phyloP scores from a whole-genome alignment of 768 basidiomycete genomes.

The Naganishia vaughanmartiniae region DNA sequence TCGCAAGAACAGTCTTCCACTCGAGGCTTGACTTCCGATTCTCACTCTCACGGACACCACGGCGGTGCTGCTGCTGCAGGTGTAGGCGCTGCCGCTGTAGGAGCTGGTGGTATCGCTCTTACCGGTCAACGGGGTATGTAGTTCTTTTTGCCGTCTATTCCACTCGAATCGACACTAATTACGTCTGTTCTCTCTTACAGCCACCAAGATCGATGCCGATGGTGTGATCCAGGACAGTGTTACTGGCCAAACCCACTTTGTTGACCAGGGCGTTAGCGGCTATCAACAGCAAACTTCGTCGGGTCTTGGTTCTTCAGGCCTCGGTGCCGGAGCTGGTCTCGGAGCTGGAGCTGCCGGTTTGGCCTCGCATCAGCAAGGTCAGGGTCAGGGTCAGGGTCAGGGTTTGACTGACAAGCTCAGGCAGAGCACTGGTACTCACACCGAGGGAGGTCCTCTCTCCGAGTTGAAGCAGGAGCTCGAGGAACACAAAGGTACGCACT shows the following conservation, averaged over 20 bases:
- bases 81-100: constrained; percentile 8
- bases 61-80: constrained; percentile 11
- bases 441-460: background rate
- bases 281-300: background rate
- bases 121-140: constrained; percentile 1
- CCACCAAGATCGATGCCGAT: constrained; percentile 10
- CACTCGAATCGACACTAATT: background rate
- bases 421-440: background rate
- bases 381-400: background rate
- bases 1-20: background rate
- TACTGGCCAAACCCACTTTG: constrained; percentile 29
- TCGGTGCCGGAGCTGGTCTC: constrained; percentile 8
- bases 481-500: constrained; percentile 28
- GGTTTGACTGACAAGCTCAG: constrained; percentile 8
- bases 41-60: constrained; percentile 7
- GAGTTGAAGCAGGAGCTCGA: constrained; percentile 33
- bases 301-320: background rate
- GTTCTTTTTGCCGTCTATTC: background rate
- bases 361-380: constrained; percentile 6
- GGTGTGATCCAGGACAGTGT: constrained; percentile 23
- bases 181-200: background rate
- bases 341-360: constrained; percentile 15
- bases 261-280: background rate
- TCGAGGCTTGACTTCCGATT: background rate
- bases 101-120: constrained; percentile 18